Conservation (phyloP, 257 asterid species). For the Anisodus acutangulus region DNA sequence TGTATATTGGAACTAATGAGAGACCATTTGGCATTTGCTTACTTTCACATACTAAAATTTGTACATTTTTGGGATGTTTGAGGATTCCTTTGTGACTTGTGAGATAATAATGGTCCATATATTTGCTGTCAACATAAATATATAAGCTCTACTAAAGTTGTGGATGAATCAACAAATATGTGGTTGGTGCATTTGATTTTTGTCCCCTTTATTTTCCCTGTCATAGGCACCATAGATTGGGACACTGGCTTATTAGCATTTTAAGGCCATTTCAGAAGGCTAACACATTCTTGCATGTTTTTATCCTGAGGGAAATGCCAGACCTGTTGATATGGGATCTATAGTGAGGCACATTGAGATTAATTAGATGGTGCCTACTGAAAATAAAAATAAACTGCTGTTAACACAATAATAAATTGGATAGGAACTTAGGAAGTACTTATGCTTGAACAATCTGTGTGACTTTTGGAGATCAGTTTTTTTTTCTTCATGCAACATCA, state of each 20-base stretch:
- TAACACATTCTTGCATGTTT: not conserved
- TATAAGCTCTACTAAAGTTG: not conserved
- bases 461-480: not conserved
- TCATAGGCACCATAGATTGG: not conserved
- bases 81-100: too few relatives aligned
- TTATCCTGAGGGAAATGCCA: not conserved
- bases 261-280: not conserved
- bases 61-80: not conserved
- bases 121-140: not conserved
- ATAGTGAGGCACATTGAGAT: not conserved
- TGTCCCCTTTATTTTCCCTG: not conserved
- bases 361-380: not conserved
- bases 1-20: not conserved
- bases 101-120: too few relatives aligned
- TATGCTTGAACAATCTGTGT: not conserved
- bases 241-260: not conserved
- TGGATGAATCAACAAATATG: not conserved
- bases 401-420: not conserved
- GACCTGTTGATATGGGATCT: not conserved
- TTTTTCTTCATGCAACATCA: not conserved
- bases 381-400: not conserved
- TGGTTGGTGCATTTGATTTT: not conserved
- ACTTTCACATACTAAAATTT: not conserved
- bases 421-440: not conserved
- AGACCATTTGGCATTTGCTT: not conserved